Evolutionary conservation across 2,329 filamentous ascomycete species (phyloP).

Genomic region (Cyphellophora attinorum): DNA sequence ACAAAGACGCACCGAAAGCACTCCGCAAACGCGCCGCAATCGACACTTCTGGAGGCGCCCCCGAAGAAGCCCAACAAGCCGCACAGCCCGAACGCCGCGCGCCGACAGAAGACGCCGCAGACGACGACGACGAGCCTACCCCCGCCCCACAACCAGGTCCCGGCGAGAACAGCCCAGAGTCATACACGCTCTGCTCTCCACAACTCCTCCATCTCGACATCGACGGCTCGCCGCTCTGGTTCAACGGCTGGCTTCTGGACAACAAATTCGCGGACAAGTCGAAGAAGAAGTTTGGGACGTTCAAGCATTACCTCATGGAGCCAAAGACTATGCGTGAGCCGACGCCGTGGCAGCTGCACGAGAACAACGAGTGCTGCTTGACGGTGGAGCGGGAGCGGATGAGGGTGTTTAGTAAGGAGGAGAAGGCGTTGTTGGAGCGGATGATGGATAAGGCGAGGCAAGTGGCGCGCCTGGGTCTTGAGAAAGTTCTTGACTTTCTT

Average conservation of each 20-base stretch:
- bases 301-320: slow-evolving; percentile 22
- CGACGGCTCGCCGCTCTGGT: slow-evolving; percentile 34
- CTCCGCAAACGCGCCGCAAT: slow-evolving; percentile 1
- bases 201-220: slow-evolving; percentile 36
- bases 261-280: slow-evolving; percentile 33
- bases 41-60: background rate
- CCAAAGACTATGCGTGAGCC: slow-evolving; percentile 16
- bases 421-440: slow-evolving; percentile 13
- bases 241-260: slow-evolving; percentile 35
- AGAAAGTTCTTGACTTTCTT: no score
- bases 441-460: slow-evolving; percentile 17
- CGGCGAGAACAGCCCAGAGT: slow-evolving; percentile 7
- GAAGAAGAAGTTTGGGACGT: slow-evolving; percentile 25
- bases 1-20: slow-evolving; percentile 4
- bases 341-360: slow-evolving; percentile 17
- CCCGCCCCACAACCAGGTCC: background rate
- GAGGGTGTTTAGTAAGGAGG: slow-evolving; percentile 13
- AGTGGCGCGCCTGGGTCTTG: slow-evolving; percentile 12
- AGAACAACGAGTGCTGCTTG: slow-evolving; percentile 19
- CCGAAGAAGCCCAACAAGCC: background rate
- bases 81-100: background rate
- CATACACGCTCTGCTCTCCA: slow-evolving; percentile 32
- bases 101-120: background rate
- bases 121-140: background rate
- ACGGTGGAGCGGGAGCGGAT: slow-evolving; percentile 15